A percentile compares a stretch with the other conserved stretches of the same genome.
phyloP scores from a whole-genome alignment of 805 yeast genomes.

The Kodamaea restingae region DNA sequence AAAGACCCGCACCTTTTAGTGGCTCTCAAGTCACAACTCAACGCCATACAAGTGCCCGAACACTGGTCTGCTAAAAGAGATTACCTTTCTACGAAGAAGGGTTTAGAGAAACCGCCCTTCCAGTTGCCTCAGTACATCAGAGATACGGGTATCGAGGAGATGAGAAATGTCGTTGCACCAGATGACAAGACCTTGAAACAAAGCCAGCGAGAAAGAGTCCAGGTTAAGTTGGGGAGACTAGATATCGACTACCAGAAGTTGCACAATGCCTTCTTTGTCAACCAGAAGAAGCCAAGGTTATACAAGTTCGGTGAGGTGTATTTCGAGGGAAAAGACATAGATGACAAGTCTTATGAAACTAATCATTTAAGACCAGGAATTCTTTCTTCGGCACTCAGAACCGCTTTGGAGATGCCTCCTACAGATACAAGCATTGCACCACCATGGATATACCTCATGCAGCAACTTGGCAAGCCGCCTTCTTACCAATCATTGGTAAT shows the following conservation, averaged over 20 bases:
- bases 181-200: slow-evolving; percentile 64
- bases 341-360: slow-evolving; percentile 34
- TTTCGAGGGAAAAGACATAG: slow-evolving; percentile 69
- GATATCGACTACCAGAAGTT: slow-evolving; percentile 83
- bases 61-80: slow-evolving; percentile 85
- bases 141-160: slow-evolving; percentile 81
- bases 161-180: slow-evolving; percentile 56
- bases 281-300: slow-evolving; percentile 70
- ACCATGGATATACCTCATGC: slow-evolving; percentile 79
- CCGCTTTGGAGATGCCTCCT: slow-evolving; percentile 65
- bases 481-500: slow-evolving; percentile 64
- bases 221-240: slow-evolving; percentile 80
- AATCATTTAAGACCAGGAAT: slow-evolving; percentile 60
- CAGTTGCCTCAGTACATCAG: slow-evolving; percentile 72
- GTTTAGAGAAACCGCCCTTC: slow-evolving; percentile 67
- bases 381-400: slow-evolving; percentile 55
- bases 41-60: slow-evolving; percentile 70
- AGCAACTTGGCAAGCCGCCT: slow-evolving; percentile 76
- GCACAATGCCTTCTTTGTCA: slow-evolving; percentile 81
- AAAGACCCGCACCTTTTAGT: slow-evolving; percentile 68
- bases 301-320: slow-evolving; percentile 71
- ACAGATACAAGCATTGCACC: slow-evolving; percentile 45
- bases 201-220: slow-evolving; percentile 75
- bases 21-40: slow-evolving; percentile 58
- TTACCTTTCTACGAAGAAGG: slow-evolving; percentile 61